Base-by-base conservation (phyloP, 768 basidiomycete genomes). In the Strobilomyces echinocephalus region DNA sequence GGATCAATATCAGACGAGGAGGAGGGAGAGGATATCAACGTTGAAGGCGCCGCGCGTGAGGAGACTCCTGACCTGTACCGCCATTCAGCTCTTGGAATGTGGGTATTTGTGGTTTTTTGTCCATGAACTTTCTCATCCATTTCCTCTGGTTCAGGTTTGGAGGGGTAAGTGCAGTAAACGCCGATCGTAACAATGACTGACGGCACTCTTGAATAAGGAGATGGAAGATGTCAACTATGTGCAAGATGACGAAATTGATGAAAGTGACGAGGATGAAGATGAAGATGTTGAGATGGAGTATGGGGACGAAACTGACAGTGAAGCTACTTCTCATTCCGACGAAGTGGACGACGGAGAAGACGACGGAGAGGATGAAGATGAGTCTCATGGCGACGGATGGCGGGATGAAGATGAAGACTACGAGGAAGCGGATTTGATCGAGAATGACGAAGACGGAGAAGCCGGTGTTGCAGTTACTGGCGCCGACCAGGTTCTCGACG, bases 21-120 rank as follows among this genome's bases (percentile, higher is more conserved):
- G 7, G 78, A 75, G 0, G 73, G 75, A 2, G 82, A 83, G 5
- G 83, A 80, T 9, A 82, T 82, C n/a, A 79, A 79, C 18, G 75
- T 73, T 8, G 82, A 78, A 48, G 81, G 75, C 34, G 71, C 67
- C 26, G 78, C 71, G 28, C 80, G 87, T 9, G 88, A 90, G 66
- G 88, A 90, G 66, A 91, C 92, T 1, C 91, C 92, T 5, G 93
- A 98, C 70, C 73, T 98, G 18, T 98, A 98, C 72, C 87, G 95
- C 42, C 94, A 93, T 69, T 98, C 97, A 1, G 91, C 97, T 10
- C 79, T 99, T 35, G 97, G 95, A 57, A 94, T 98, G 94, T 85
- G 63, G 60, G 84, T 76, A 16, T 50, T 33, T 46, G 47, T 56
- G 14, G 24, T 46, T 43, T 56, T 39, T 24, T 12, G 9, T 47